Percentiles rank a stretch among this genome's conserved stretches.
Conservation (phyloP, 2,329 filamentous ascomycete genomes). For the Pseudonectria foliicola region DNA sequence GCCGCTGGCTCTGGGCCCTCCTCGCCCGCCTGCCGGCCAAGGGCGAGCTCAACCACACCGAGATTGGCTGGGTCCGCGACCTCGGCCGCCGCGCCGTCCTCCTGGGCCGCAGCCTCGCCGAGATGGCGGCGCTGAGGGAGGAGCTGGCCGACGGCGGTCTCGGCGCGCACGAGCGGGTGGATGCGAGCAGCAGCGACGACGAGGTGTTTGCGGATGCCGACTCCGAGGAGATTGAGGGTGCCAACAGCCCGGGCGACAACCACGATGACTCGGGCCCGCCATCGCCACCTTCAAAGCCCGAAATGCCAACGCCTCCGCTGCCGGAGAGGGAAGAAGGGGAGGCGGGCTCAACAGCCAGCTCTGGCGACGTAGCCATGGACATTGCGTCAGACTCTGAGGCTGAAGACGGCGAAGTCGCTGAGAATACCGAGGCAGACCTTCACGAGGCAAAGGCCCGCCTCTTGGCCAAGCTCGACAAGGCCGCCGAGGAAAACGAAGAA, state of each 20-base stretch:
- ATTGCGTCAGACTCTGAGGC: conserved; percentile 27
- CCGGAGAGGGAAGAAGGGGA: conserved; percentile 9
- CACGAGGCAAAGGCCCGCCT: conserved; percentile 42
- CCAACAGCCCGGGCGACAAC: conserved; percentile 12
- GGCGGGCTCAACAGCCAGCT: conserved; percentile 20
- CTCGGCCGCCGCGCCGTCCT: conserved; percentile 69
- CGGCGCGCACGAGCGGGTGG: conserved; percentile 39
- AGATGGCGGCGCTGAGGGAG: conserved; percentile 43
- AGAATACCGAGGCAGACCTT: conserved; percentile 29
- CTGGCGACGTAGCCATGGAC: conserved; percentile 37
- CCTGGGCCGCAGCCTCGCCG: conserved; percentile 46
- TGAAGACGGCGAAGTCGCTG: conserved; percentile 30
- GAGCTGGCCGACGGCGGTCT: conserved; percentile 34
- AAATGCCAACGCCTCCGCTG: background rate
- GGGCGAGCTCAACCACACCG: conserved; percentile 67
- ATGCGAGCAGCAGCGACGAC: conserved; percentile 35
- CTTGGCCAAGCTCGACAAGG: conserved; percentile 35
- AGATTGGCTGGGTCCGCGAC: conserved; percentile 70
- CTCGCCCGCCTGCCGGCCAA: conserved; percentile 67
- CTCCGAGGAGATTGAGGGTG: conserved; percentile 23
- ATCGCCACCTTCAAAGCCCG: background rate
- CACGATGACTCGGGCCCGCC: conserved; percentile 6
- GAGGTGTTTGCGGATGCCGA: conserved; percentile 30
- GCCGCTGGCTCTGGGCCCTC: conserved; percentile 80
- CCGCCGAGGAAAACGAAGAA: conserved; percentile 18